Evolutionary conservation across 176 grass and related monocot species (phyloP).

Genomic region (Chloris gayana): DNA sequence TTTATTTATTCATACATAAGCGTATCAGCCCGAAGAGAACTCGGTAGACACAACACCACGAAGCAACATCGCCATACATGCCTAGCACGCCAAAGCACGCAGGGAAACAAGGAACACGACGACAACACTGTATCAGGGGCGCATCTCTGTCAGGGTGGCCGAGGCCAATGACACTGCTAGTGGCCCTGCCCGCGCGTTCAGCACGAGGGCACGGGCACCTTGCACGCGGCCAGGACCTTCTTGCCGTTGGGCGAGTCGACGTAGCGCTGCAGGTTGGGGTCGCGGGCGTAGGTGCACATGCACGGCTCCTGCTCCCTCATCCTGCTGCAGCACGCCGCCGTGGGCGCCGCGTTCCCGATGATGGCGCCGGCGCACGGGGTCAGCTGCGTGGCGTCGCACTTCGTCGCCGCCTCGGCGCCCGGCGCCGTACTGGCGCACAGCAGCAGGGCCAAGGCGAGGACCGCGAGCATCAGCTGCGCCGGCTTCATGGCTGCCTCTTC

Average conservation of each 20-base stretch:
- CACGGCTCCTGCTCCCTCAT: slow-evolving; percentile 73
- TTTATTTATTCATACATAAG: slow-evolving; percentile 21
- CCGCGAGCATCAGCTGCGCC: background rate
- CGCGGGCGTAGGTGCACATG: slow-evolving; percentile 72
- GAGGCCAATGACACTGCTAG: background rate
- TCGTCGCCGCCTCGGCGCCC: slow-evolving; percentile 42
- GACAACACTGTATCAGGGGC: background rate
- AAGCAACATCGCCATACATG: background rate
- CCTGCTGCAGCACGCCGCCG: slow-evolving; percentile 59
- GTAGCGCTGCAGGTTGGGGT: slow-evolving; percentile 66
- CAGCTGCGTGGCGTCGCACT: slow-evolving; percentile 58
- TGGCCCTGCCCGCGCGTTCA: background rate
- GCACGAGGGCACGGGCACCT: slow-evolving; percentile 50
- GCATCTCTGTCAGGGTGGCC: background rate
- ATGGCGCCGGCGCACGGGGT: slow-evolving; percentile 65
- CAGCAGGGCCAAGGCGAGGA: background rate
- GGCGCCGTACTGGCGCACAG: slow-evolving; percentile 21
- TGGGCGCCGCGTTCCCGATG: slow-evolving; percentile 39
- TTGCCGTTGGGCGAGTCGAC: slow-evolving; percentile 58
- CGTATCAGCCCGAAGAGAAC: too few relatives aligned
- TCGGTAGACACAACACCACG: background rate
- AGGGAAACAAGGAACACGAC: background rate
- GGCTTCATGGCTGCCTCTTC: slow-evolving; percentile 15
- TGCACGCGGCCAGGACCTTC: slow-evolving; percentile 48
- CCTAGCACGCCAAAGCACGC: background rate